Base-by-base conservation (phyloP, 352 stramenopile genomes). In the Aphanomyces astaci region DNA sequence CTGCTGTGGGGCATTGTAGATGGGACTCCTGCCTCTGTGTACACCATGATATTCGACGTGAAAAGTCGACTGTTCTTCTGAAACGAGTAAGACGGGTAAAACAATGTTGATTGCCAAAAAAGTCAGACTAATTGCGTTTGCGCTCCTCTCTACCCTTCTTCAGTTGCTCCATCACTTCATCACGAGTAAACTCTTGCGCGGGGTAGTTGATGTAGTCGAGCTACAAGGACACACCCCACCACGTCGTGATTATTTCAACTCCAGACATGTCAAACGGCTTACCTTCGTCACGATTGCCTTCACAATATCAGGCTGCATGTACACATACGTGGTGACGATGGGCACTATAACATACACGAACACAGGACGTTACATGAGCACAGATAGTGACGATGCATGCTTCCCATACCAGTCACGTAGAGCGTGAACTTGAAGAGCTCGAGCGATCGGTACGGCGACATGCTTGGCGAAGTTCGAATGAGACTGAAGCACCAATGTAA, bases 141-240 rank as follows among this genome's bases (percentile, higher is more conserved):
- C 64, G 45, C 15, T 92, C 82, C 9, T 80, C 75, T 5, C 81
- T 79, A 45, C 92, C 70, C 65, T 92, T 70, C 40, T 80, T 81
- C 74, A 89, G 86, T 78, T 91, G 90, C 54, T 82, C 67, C 73
- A 86, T 77, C 52, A 91, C 75, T 59, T 94, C 82, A 22, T 94
- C 86, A 30, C 86, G 81, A 28, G 86, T 82, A 36, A 89, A 76
- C 19, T 79, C 64, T 63, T 94, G 84, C 10, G 83, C 80, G 13
- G 86, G 86, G 75, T 93, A 94, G 75, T 87, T 72, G 51, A 94
- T 91, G 77, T 94, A 94, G 72, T 86, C 85, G 81, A 71, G 15
- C 68, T 68, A 32, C 3, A 32, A 57, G 11, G 27, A n/a, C n/a
- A n/a, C n/a, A n/a, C n/a, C n/a, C n/a, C n/a, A n/a, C n/a, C n/a